Evolutionary conservation across 2,329 filamentous ascomycete genomes (phyloP), one percentile per base, ranked within the genome.

Genomic region (Colletotrichum sp.): DNA sequence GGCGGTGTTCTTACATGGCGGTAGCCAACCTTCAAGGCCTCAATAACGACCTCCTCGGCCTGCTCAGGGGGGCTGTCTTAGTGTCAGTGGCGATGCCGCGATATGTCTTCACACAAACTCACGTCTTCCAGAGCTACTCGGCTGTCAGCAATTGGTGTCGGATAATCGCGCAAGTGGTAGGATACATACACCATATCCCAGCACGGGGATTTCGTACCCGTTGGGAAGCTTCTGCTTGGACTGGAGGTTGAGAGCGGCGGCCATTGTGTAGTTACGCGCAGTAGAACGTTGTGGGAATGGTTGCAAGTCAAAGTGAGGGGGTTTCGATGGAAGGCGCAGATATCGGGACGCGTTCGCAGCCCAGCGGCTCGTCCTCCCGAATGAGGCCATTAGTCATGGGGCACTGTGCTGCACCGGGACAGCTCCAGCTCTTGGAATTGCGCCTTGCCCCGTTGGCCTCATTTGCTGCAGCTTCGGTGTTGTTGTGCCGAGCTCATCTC

Each of bases 191-290:
- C 89, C 89, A 74, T 87, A 90, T 59, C 89, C 89, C 24, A 90
- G 80, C 11, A 82, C 81, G 2, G 89, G 89, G 4, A 91, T 84
- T 66, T 87, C 84, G 74, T 88, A 84, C 77, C 89, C 89, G 79
- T 87, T 90, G 78, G 86, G 87, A 70, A 91, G 85, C 83, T 89
- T 90, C 78, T 86, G 76, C 18, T 84, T 86, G 8, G 87, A 89
- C 59, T 84, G 79, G 72, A 90, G 80, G 13, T 77, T 85, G 71
- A 89, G 83, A 7, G 68, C 33, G 36, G 85, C 78, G 5, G 87
- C 80, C 88, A 90, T 90, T 63, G 6, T 73, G 59, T 29, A 12
- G 9, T 36, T 34, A 3, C 5, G 11, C 57, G 54, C 24, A 8
- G 54, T 6, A 16, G n/a, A 8, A 9, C 18, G 57, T 43, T 11